Evolutionary conservation across 176 grass and related monocot species (phyloP).

Genomic region (Thinopyrum elongatum): DNA sequence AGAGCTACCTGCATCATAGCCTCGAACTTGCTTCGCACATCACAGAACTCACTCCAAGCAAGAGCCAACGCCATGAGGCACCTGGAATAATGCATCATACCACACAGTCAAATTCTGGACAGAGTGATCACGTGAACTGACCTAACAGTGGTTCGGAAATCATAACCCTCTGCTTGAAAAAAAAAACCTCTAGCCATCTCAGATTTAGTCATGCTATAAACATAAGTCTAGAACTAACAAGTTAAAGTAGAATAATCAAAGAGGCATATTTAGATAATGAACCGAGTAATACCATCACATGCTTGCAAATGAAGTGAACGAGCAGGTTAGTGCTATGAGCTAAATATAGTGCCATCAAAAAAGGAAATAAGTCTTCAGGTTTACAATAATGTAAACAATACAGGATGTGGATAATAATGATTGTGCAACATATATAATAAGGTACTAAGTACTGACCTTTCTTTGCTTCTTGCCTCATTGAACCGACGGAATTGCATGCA

Average conservation of each 20-base stretch:
- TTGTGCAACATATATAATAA: too few species aligned
- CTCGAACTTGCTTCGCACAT: slow-evolving; percentile 54
- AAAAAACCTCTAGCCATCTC: not conserved
- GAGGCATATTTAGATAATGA: not conserved
- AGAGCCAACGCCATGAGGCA: slow-evolving; percentile 55
- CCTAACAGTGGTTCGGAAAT: not conserved
- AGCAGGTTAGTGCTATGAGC: not conserved
- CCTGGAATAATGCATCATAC: slow-evolving; percentile 32
- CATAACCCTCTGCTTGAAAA: not conserved
- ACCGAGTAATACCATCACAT: not conserved
- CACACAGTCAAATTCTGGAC: not conserved
- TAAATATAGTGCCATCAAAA: too few species aligned
- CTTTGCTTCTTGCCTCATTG: too few species aligned
- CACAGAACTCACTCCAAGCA: slow-evolving; percentile 66
- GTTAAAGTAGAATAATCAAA: slow-evolving; percentile 12
- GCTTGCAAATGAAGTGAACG: not conserved
- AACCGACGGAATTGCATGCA: too few species aligned
- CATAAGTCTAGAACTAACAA: not conserved
- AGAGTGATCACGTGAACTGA: not conserved
- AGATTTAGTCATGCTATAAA: not conserved
- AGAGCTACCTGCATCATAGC: slow-evolving; percentile 76
- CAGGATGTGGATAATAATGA: too few species aligned
- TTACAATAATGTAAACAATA: too few species aligned
- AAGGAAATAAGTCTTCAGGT: too few species aligned
- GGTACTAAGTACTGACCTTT: too few species aligned